Evolutionary conservation across 345 rosid species (phyloP).

Genomic region (Mercurialis annua): DNA sequence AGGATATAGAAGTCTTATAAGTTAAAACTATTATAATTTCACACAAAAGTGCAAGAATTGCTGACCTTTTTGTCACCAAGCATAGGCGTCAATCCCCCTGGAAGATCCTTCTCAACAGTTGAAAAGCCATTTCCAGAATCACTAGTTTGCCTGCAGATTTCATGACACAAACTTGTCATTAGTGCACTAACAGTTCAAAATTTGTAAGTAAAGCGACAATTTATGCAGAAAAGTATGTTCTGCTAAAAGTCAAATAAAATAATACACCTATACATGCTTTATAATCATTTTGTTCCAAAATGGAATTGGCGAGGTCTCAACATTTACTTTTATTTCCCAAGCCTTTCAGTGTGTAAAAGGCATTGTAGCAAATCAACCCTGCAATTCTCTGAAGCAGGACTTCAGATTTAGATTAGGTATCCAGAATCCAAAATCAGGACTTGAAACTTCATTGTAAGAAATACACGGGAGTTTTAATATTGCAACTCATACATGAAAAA

Average conservation of each 20-base stretch:
- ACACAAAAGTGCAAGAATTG: background rate
- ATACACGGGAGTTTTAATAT: background rate
- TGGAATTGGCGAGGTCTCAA: background rate
- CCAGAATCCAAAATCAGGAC: background rate
- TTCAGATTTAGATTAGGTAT: background rate
- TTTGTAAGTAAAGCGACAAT: background rate
- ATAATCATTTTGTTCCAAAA: background rate
- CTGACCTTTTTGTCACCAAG: slow-evolving; percentile 87
- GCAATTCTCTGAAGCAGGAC: too few relatives aligned
- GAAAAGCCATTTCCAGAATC: slow-evolving; percentile 89
- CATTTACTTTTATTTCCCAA: background rate
- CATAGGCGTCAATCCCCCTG: slow-evolving; percentile 88
- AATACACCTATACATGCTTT: background rate
- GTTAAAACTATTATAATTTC: too few relatives aligned
- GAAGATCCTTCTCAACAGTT: slow-evolving; percentile 80
- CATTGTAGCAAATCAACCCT: background rate
- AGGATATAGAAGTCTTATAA: background rate
- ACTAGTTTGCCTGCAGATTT: slow-evolving; percentile 63
- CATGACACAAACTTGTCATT: background rate
- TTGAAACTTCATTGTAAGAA: background rate
- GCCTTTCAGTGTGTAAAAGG: background rate
- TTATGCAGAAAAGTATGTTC: background rate
- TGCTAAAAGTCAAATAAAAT: background rate
- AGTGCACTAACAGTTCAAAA: background rate
- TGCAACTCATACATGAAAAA: background rate